phyloP scores from a whole-genome alignment of 2,329 filamentous ascomycete species.

The Didymella exigua region DNA sequence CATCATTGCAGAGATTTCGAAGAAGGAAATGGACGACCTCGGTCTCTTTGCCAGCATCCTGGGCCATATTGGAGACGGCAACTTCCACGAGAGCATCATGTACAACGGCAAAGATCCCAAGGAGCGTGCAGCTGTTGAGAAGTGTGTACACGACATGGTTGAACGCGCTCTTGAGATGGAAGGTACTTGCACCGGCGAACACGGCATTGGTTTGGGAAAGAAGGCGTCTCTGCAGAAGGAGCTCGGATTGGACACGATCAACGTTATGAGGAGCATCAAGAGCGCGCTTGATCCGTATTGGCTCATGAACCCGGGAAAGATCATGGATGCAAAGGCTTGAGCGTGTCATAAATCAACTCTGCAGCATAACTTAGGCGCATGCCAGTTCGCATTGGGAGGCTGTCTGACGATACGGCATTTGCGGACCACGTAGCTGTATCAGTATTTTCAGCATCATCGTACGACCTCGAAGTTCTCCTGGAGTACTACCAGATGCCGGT shows the following conservation, averaged over 20 bases:
- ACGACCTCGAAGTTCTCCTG: background rate
- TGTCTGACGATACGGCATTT: conserved; percentile 25
- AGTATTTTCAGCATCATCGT: background rate
- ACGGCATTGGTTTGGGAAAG: conserved; percentile 85
- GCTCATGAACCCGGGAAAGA: conserved; percentile 92
- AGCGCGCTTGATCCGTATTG: conserved; percentile 80
- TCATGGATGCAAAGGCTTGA: conserved; percentile 66
- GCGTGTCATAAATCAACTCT: background rate
- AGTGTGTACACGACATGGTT: conserved; percentile 88
- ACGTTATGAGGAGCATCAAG: conserved; percentile 85
- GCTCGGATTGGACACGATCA: conserved; percentile 78
- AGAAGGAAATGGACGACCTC: conserved; percentile 85
- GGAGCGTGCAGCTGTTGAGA: conserved; percentile 77
- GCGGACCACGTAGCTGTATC: background rate
- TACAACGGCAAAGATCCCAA: conserved; percentile 73
- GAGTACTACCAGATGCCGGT: background rate
- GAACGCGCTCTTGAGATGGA: conserved; percentile 91
- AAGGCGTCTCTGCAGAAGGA: conserved; percentile 80
- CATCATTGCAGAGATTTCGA: conserved; percentile 69
- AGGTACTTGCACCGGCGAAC: conserved; percentile 88
- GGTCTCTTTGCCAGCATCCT: conserved; percentile 86
- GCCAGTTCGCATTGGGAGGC: conserved; percentile 29
- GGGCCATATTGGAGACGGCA: conserved; percentile 90
- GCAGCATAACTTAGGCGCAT: background rate
- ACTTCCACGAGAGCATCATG: conserved; percentile 93